These are phyloP conservation scores for Penicillium sp. DNA, from an alignment of 2,329 filamentous ascomycete species.

Conservation along the genomic window DNA sequence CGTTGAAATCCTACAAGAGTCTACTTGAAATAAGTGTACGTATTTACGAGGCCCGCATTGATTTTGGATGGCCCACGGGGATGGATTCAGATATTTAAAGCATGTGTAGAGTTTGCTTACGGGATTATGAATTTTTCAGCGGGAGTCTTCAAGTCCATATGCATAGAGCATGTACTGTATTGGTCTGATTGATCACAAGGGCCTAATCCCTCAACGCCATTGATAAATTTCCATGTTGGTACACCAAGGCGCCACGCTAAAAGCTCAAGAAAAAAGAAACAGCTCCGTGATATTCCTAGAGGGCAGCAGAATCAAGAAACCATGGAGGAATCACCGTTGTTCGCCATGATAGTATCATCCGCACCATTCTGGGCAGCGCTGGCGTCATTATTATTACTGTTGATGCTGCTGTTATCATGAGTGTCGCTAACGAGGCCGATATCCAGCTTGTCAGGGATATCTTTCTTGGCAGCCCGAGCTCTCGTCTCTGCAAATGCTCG, in stretches of 20 bases:
- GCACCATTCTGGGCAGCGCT: conserved; percentile 28
- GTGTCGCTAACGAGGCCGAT: conserved; percentile 43
- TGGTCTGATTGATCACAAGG: background rate
- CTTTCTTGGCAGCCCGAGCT: conserved; percentile 48
- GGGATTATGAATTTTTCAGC: too few species aligned
- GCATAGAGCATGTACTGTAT: background rate
- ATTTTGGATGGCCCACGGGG: background rate
- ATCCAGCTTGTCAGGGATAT: conserved; percentile 47
- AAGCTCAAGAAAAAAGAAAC: conserved; percentile 1
- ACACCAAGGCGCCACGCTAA: conserved; percentile 27
- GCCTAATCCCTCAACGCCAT: background rate
- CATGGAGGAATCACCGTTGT: conserved; percentile 43
- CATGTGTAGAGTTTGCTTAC: background rate
- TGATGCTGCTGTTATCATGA: conserved; percentile 9
- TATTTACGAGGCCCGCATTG: background rate
- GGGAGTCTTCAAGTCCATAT: background rate
- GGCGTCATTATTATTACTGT: conserved; percentile 25
- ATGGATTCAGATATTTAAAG: background rate
- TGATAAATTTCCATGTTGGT: background rate
- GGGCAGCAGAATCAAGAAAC: conserved; percentile 30
- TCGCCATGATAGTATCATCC: conserved; percentile 44
- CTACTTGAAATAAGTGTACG: background rate
- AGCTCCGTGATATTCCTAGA: background rate
- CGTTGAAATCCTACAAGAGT: background rate
- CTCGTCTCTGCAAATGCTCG: conserved; percentile 78